Evolutionary conservation across 2,329 filamentous ascomycete genomes (phyloP).

Genomic region (Diplodia corticola): DNA sequence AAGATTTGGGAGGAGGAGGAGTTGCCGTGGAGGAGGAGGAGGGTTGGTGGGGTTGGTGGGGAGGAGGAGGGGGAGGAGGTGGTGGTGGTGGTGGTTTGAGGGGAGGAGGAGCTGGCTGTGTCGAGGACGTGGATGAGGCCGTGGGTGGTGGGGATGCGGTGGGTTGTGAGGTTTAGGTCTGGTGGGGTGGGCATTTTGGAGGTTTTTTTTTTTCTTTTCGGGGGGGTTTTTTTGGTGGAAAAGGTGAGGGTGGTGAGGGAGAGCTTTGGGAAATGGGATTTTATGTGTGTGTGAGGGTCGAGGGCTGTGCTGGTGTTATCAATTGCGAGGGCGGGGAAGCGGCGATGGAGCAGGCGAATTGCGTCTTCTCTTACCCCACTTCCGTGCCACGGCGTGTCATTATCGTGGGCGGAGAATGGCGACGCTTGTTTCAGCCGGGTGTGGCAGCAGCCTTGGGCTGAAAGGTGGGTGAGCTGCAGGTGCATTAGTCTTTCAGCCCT

Average conservation of each 20-base stretch:
- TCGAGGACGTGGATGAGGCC: conserved; percentile 10
- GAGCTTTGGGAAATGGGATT: not conserved
- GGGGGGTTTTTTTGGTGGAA: not conserved
- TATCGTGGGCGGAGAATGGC: not conserved
- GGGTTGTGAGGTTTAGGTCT: not conserved
- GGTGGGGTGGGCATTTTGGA: not conserved
- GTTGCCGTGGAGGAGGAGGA: conserved; percentile 38
- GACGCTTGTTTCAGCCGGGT: not conserved
- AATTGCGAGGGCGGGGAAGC: not conserved
- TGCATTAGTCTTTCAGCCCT: not conserved
- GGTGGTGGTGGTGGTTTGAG: too few relatives aligned
- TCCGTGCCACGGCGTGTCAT: not conserved
- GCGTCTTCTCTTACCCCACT: conserved; percentile 6
- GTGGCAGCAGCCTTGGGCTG: not conserved
- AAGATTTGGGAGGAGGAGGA: conserved; percentile 34
- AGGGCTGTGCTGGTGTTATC: not conserved
- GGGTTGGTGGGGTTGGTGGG: conserved; percentile 24
- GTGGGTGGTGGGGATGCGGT: conserved; percentile 13
- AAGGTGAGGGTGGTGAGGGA: not conserved
- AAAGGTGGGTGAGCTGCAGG: too few relatives aligned
- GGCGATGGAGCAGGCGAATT: not conserved
- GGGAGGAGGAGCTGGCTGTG: not conserved
- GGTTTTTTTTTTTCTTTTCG: not conserved
- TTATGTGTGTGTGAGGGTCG: not conserved
- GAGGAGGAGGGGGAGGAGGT: not conserved